A percentile compares a stretch with the other conserved stretches of the same genome.
Evolutionary conservation across 1,139 yeast species (phyloP).

Genomic region (Kodamaea arcana): DNA sequence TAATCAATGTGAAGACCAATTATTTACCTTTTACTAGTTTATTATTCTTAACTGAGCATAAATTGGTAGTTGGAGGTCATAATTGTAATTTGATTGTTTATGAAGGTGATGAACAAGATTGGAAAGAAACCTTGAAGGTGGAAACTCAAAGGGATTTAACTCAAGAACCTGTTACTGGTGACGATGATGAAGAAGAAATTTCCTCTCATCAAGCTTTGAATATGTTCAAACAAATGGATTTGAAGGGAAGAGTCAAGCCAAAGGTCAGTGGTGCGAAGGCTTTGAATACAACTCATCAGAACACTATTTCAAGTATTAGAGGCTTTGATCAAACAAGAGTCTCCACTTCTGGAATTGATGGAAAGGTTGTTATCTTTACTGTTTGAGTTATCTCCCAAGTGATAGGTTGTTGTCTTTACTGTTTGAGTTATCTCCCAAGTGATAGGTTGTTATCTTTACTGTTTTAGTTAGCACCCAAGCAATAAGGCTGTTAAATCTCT

Average conservation of each 20-base stretch:
- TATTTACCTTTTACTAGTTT: conserved; percentile 80
- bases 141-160: conserved; percentile 50
- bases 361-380: conserved; percentile 71
- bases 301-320: conserved; percentile 75
- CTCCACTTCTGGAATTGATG: conserved; percentile 67
- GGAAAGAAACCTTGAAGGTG: conserved; percentile 63
- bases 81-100: conserved; percentile 88
- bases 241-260: conserved; percentile 73
- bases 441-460: conserved; percentile 19
- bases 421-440: conserved; percentile 8
- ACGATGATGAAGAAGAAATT: conserved; percentile 56
- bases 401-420: conserved; percentile 19
- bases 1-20: conserved; percentile 56
- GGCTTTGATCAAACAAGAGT: conserved; percentile 49
- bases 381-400: conserved; percentile 8
- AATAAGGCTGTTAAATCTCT: too few relatives aligned
- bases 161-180: conserved; percentile 34
- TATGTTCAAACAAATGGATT: conserved; percentile 93
- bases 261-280: conserved; percentile 39
- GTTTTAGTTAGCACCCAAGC: conserved; percentile 8
- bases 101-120: conserved; percentile 62
- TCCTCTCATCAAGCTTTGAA: conserved; percentile 80
- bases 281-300: conserved; percentile 81
- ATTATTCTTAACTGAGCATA: conserved; percentile 60
- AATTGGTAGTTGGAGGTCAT: conserved; percentile 85